Conservation (phyloP, 371 early-diverging fungal genomes). For the Mucor irregularis region DNA sequence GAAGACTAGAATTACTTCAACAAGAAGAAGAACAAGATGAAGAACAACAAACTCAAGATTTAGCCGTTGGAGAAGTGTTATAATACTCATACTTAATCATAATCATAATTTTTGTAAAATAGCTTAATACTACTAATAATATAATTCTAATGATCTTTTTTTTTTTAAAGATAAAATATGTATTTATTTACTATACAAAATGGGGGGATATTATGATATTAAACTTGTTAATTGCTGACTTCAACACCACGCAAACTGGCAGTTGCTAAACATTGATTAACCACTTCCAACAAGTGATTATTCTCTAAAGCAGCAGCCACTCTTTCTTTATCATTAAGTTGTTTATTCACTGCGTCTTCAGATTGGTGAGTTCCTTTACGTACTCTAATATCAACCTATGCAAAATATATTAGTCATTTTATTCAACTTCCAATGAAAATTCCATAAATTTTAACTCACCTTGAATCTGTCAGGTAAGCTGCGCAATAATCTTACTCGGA, state of each 20-base stretch:
- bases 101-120: neutral
- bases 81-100: neutral
- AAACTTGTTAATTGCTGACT: slow-evolving; percentile 15
- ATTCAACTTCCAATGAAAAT: neutral
- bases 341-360: slow-evolving; percentile 96
- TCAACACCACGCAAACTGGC: slow-evolving; percentile 44
- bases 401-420: neutral
- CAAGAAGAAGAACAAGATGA: slow-evolving; percentile 27
- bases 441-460: slow-evolving; percentile 30
- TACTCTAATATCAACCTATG: slow-evolving; percentile 84
- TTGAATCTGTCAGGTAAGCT: slow-evolving; percentile 90
- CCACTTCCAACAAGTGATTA: slow-evolving; percentile 87
- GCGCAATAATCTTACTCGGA: slow-evolving; percentile 89
- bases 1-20: slow-evolving; percentile 30
- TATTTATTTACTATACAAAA: no score
- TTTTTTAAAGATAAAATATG: no score
- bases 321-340: slow-evolving; percentile 99
- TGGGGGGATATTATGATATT: neutral
- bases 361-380: slow-evolving; percentile 95
- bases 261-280: slow-evolving; percentile 86
- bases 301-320: slow-evolving; percentile 99
- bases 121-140: neutral
- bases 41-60: slow-evolving; percentile 19
- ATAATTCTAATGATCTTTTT: neutral
- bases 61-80: slow-evolving; percentile 13